Conservation (phyloP, 148 eudicot genomes). For the Rhododendron mucronatum region DNA sequence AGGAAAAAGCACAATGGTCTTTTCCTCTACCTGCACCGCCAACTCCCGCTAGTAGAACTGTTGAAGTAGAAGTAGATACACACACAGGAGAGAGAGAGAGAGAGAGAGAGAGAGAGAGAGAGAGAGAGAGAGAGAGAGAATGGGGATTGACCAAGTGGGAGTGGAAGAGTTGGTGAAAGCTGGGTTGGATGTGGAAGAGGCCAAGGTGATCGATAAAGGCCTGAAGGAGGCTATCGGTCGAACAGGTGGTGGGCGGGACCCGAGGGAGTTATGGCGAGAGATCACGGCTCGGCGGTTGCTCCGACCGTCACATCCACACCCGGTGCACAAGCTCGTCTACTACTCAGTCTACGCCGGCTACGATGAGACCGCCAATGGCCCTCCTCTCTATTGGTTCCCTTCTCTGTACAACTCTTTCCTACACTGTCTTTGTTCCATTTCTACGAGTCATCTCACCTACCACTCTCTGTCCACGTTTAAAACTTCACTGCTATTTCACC, state of each 20-base stretch:
- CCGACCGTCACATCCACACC: conserved; percentile 58
- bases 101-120: background rate
- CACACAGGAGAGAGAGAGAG: no score
- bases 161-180: conserved; percentile 30
- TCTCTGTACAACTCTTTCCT: conserved; percentile 35
- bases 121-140: conserved; percentile 11
- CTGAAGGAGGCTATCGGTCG: conserved; percentile 21
- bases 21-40: no score
- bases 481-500: no score
- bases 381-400: conserved; percentile 87
- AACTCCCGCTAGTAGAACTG: no score
- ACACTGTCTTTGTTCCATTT: background rate
- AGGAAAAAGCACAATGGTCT: no score
- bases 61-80: no score
- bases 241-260: background rate
- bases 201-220: conserved; percentile 15
- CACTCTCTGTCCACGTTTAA: background rate
- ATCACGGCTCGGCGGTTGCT: conserved; percentile 49
- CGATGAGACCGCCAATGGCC: conserved; percentile 49
- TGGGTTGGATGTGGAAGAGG: conserved; percentile 46
- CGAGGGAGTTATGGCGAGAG: conserved; percentile 53
- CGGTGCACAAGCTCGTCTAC: conserved; percentile 63
- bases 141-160: conserved; percentile 32
- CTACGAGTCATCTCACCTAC: background rate
- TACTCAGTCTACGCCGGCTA: conserved; percentile 52